Percentiles rank a stretch among this genome's conserved stretches.
phyloP scores from a whole-genome alignment of 139 green algal species.

The Volvox reticuliferus region DNA sequence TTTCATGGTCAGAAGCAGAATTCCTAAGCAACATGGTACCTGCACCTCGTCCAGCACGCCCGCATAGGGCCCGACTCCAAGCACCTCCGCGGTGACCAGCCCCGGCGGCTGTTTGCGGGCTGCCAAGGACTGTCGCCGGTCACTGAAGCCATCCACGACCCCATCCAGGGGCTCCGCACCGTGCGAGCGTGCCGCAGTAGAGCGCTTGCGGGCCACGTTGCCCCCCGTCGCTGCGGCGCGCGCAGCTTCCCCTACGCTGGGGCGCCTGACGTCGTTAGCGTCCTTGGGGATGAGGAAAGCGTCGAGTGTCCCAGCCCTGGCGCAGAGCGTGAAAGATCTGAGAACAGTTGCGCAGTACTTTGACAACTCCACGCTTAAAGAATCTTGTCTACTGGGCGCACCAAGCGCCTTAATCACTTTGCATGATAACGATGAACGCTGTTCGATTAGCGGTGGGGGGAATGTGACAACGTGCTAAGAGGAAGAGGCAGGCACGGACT shows the following conservation, averaged over 20 bases:
- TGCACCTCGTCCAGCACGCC: background rate
- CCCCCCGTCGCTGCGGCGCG: background rate
- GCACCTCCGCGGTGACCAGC: slow-evolving; percentile 17
- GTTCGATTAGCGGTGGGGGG: too few relatives aligned
- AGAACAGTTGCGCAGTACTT: too few relatives aligned
- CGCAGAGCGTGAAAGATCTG: background rate
- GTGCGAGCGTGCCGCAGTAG: background rate
- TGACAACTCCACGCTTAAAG: too few relatives aligned
- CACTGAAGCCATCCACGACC: background rate
- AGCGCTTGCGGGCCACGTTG: slow-evolving; percentile 40
- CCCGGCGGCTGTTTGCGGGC: background rate
- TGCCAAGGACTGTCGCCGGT: background rate
- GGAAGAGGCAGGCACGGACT: too few relatives aligned
- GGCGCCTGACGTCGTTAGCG: background rate
- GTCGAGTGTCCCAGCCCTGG: slow-evolving; percentile 73
- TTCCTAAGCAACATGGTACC: background rate
- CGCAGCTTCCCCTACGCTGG: background rate
- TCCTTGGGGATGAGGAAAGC: slow-evolving; percentile 65
- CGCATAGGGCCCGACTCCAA: background rate
- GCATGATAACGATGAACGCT: too few relatives aligned
- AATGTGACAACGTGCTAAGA: too few relatives aligned
- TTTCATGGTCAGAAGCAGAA: background rate
- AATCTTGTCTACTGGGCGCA: too few relatives aligned
- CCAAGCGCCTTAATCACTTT: too few relatives aligned
- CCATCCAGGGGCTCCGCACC: background rate